phyloP scores from a whole-genome alignment of 352 stramenopile species.

The Phytophthora lateralis region DNA sequence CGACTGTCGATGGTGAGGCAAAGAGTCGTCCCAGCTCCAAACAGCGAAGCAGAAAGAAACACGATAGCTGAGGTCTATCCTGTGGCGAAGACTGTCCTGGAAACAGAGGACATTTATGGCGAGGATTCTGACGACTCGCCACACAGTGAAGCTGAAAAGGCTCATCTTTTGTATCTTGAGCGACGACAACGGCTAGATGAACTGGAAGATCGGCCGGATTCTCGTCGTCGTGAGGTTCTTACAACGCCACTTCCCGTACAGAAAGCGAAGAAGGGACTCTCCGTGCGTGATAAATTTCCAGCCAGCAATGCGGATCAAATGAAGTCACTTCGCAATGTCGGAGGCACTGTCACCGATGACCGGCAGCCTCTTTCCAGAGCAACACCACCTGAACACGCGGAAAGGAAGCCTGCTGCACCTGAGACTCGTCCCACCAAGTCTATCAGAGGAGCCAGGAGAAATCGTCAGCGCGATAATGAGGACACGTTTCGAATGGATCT shows the following conservation, averaged over 20 bases:
- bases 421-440: conserved; percentile 11
- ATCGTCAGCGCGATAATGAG: conserved; percentile 11
- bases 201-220: conserved; percentile 6
- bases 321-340: background rate
- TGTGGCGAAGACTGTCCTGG: conserved; percentile 31
- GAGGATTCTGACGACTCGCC: conserved; percentile 13
- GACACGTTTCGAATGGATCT: conserved; percentile 39
- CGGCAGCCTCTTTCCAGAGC: background rate
- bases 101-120: conserved; percentile 19
- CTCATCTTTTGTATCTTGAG: conserved; percentile 29
- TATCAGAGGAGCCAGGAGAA: background rate
- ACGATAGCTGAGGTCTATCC: conserved; percentile 26
- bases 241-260: conserved; percentile 2
- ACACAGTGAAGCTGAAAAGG: conserved; percentile 28
- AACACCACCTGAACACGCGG: conserved; percentile 4
- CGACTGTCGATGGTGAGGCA: conserved; percentile 6
- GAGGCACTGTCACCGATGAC: conserved; percentile 2
- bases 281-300: background rate
- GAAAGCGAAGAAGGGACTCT: conserved; percentile 1
- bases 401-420: conserved; percentile 11
- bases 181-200: conserved; percentile 23
- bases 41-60: conserved; percentile 14
- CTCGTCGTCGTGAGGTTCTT: conserved; percentile 7
- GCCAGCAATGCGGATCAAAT: background rate
- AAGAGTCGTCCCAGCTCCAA: background rate